Evolutionary conservation across 192 early-diverging fungal species (phyloP), one percentile per base, ranked within the genome.

Genomic region (Coemansia sp.): DNA sequence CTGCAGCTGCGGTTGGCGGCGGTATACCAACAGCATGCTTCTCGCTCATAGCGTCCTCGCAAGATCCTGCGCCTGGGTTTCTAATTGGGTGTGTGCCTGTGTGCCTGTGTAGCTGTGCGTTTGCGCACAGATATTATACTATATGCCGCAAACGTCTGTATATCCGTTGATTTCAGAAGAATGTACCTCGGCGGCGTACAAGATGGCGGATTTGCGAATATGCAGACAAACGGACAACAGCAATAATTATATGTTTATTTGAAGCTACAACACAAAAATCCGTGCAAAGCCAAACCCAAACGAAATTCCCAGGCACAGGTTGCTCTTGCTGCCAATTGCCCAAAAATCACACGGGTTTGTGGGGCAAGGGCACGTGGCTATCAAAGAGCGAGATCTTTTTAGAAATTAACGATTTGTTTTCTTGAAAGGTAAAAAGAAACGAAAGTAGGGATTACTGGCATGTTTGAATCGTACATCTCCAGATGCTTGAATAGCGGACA

Each of bases 291-390:
- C n/a, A n/a, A 51, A 26, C 26, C 21, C 23, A 51, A 7, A 7
- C 10, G 7, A 26, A 26, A 26, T 51, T 51, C 25, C 13, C 25
- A 51, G 10, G 25, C 20, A 51, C 23, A 51, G 2, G 48, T 26
- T 51, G 2, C 31, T 18, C 34, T 57, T 34, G 35, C 59, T 46
- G 45, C 34, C 59, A 40, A 20, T 16, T 30, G 10, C 13, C 16
- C 3, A 13, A 39, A 13, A 0, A 23, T 53, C 16, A 31, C 26
- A 28, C 9, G 46, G 58, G 25, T 63, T 70, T 63, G 61, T 70
- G 68, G 68, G 68, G 61, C 56, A 18, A 30, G 3, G 12, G 26
- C 68, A 70, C 68, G 68, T 70, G 68, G 28, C 21, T 52, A 16
- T 52, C 7, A 28, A 26, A 2, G 12, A 16, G 26, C n/a, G n/a